These are phyloP conservation scores for Apiospora pterosperma DNA, from an alignment of 2,329 filamentous ascomycete genomes.

Conservation along the genomic window DNA sequence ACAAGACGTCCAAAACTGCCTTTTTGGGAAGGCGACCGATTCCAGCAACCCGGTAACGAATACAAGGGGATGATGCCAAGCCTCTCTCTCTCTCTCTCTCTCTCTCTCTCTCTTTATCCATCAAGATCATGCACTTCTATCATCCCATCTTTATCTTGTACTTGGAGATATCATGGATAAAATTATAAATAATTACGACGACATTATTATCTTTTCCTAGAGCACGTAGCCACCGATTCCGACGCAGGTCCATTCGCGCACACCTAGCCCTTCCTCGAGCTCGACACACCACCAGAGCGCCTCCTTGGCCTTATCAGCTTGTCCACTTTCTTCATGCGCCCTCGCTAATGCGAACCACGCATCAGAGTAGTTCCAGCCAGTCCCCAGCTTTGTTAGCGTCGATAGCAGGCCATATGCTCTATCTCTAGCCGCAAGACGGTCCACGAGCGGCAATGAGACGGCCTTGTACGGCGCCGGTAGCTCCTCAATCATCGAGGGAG, in stretches of 20 bases:
- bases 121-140: no score
- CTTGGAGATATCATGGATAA: neutral
- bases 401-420: slow-evolving; percentile 82
- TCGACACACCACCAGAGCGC: slow-evolving; percentile 98
- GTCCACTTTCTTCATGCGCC: slow-evolving; percentile 83
- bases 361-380: slow-evolving; percentile 87
- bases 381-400: slow-evolving; percentile 78
- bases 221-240: slow-evolving; percentile 65
- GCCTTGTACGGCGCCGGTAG: slow-evolving; percentile 53
- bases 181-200: neutral
- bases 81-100: no score
- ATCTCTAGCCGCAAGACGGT: slow-evolving; percentile 85
- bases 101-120: no score
- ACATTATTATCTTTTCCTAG: slow-evolving; percentile 25
- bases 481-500: slow-evolving; percentile 29
- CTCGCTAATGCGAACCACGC: slow-evolving; percentile 88
- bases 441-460: slow-evolving; percentile 66
- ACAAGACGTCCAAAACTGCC: no score
- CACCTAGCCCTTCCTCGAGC: slow-evolving; percentile 78
- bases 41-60: no score
- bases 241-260: slow-evolving; percentile 75
- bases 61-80: no score
- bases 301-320: slow-evolving; percentile 84
- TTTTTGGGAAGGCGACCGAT: no score
- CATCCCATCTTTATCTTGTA: neutral